These are phyloP conservation scores for Stagonosporopsis cucurbitacearum DNA, from an alignment of 2,329 filamentous ascomycete species.

Conservation along the genomic window DNA sequence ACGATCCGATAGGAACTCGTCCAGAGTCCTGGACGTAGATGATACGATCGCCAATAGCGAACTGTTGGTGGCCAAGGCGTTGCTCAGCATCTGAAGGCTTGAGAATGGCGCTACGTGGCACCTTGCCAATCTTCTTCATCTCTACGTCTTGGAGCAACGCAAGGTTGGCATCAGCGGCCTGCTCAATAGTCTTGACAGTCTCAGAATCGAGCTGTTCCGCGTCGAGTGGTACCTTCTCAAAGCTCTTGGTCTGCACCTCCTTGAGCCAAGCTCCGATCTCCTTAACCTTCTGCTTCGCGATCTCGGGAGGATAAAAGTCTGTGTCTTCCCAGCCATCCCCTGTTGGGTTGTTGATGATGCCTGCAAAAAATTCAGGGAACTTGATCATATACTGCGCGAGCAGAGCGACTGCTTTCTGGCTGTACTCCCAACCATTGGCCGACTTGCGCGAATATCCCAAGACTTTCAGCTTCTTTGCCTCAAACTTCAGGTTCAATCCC, in stretches of 20 bases:
- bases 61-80: conserved; percentile 82
- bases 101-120: conserved; percentile 85
- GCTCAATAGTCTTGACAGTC: conserved; percentile 80
- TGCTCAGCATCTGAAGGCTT: conserved; percentile 97
- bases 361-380: conserved; percentile 95
- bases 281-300: conserved; percentile 82
- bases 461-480: conserved; percentile 93
- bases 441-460: conserved; percentile 91
- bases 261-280: conserved; percentile 96
- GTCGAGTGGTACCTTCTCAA: conserved; percentile 94
- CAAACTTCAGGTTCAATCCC: conserved; percentile 95
- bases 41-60: conserved; percentile 85
- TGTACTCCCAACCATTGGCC: conserved; percentile 93
- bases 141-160: conserved; percentile 50
- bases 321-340: conserved; percentile 83
- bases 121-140: conserved; percentile 75
- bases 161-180: conserved; percentile 67
- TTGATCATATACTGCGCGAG: conserved; percentile 88
- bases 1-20: conserved; percentile 89
- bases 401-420: conserved; percentile 78
- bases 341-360: conserved; percentile 82
- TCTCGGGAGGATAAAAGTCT: conserved; percentile 79
- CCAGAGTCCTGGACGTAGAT: conserved; percentile 93
- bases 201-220: conserved; percentile 95
- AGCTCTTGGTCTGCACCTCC: conserved; percentile 85